Base-by-base conservation (phyloP, 345 rosid species). In the Corchorus olitorius region DNA sequence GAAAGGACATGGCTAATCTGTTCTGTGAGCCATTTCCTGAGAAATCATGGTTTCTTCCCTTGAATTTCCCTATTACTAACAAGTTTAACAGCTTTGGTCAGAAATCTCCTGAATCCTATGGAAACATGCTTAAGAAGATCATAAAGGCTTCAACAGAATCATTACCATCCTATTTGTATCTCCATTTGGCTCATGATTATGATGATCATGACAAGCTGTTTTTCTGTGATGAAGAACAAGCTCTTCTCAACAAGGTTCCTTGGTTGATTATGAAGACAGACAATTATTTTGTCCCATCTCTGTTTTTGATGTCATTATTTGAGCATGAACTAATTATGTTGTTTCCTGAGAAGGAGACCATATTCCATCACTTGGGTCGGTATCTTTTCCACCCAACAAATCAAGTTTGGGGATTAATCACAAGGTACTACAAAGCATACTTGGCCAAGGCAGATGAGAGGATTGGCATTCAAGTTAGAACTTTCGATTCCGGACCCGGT, bases 21-120 rank as follows among this genome's bases (percentile, higher is more conserved):
- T 91, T 91, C 84, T 91, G 93, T 13, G 89, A 88, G 80, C 91
- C 94, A 6, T 89, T 89, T 78, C 91, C 91, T 1, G 86, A 81
- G 41, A 77, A 65, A 74, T 82, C 92, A 22, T 89, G 94, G 97
- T 76, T 87, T 4, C 77, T 88, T 49, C 92, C 97, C 0, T 17
- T 43, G 46, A 80, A 86, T 76, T 89, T 91, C 78, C 87, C 87
- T 3, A 68, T 87, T 6, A 70, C 27, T 3, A 62, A 50, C 4
- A 85, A 85, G 70, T 86, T 89, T 53, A 73, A 55, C 16, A 46
- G 84, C 62, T 86, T 89, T 68, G 74, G 76, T 74, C 85, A 78
- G 52, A 73, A 85, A 50, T 88, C 91, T 69, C 73, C 84, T 78
- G 78, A 59, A 43, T 85, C 89, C 64, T 86, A 86, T 52, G 93